Base-by-base conservation (phyloP, 345 rosid genomes). In the Citropsis articulata region DNA sequence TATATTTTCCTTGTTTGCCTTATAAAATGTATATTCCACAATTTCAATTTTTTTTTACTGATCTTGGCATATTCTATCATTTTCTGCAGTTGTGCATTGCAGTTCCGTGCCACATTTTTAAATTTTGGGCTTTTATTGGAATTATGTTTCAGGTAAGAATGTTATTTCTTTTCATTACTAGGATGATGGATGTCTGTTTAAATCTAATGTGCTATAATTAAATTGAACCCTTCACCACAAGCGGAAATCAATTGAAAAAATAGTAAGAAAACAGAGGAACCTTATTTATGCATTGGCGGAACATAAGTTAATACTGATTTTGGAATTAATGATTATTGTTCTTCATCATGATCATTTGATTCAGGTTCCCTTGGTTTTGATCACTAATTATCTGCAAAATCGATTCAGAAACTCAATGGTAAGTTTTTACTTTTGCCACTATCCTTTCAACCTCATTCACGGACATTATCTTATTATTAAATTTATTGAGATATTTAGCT, bases 81-180 rank as follows among this genome's bases (percentile, higher is more conserved):
- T 74, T 42, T 84, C 53, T 10, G 59, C 90, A 97, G 99, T 77
- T 97, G 79, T 97, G 98, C 79, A 92, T 94, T 69, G 99, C 98
- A 36, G 97, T 97, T 75, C 99, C 99, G 63, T 94, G 98, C 86
- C 98, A 88, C 84, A 83, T 97, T 38, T 97, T 93, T 84, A 93
- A 93, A 83, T 83, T 89, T 36, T 97, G 99, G 99, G 98, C 99
- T 75, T 94, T 91, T 78, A 81, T 92, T 21, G 99, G 98, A 50
- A 94, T 97, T 19, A 93, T 97, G 99, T 83, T 97, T 83, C 99
- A 94, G 98, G 99, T 97, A 83, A 66, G 72, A 65, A 27, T 7
- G 7, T 38, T 40, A 40, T 68, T 66, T 66, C n/a, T 50, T 75
- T 22, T 70, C 73, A 2, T 31, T 50, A 16, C 55, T 38, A 73